Evolutionary conservation across 768 basidiomycete genomes (phyloP).

Genomic region (Leccinum rimulosum): DNA sequence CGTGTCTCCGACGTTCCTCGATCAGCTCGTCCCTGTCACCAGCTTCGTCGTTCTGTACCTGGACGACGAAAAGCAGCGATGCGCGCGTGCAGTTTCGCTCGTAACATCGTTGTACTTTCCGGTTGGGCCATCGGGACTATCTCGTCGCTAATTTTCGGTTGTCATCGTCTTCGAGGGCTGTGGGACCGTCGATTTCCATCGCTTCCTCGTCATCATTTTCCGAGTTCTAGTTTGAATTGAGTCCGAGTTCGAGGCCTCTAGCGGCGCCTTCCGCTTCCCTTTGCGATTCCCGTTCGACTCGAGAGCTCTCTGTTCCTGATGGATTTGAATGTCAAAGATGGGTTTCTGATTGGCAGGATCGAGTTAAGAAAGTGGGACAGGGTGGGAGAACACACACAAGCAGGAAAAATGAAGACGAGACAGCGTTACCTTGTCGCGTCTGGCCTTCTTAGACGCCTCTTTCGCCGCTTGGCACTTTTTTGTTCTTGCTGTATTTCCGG

Average conservation of each 20-base stretch:
- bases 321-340: conserved; percentile 69
- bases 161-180: conserved; percentile 22
- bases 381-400: too few relatives aligned
- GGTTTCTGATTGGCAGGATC: conserved; percentile 89
- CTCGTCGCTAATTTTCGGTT: conserved; percentile 8
- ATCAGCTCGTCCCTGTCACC: conserved; percentile 78
- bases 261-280: conserved; percentile 48
- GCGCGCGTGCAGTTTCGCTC: conserved; percentile 71
- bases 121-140: conserved; percentile 63
- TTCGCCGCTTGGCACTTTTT: conserved; percentile 82
- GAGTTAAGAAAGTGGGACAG: conserved; percentile 48
- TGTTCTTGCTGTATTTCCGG: conserved; percentile 79
- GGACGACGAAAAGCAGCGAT: conserved; percentile 67
- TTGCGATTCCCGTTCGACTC: conserved; percentile 25
- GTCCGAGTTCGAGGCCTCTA: conserved; percentile 5
- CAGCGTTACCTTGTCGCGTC: conserved; percentile 67
- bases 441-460: conserved; percentile 86
- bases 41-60: conserved; percentile 38
- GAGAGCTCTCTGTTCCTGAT: conserved; percentile 32
- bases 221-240: conserved; percentile 15
- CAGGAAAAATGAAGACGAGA: neutral
- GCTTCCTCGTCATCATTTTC: conserved; percentile 22
- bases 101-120: conserved; percentile 61
- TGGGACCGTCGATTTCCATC: conserved; percentile 32
- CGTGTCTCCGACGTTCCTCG: conserved; percentile 76